These are phyloP conservation scores for Cenchrus americanus DNA, from an alignment of 176 grass and related monocot species.

Conservation along the genomic window DNA sequence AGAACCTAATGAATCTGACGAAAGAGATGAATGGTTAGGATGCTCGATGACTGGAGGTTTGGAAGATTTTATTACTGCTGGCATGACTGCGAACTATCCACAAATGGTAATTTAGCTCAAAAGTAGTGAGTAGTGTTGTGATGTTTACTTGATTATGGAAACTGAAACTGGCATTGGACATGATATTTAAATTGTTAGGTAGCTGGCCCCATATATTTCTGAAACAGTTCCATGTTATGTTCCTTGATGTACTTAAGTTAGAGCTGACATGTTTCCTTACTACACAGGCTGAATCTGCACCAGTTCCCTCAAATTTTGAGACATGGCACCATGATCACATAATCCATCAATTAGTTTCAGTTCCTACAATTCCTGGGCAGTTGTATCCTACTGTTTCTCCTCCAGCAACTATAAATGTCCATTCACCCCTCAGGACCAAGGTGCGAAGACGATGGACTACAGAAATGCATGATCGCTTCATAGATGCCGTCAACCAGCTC, in stretches of 20 bases:
- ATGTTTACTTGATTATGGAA: slow-evolving; percentile 2
- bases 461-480: slow-evolving; percentile 48
- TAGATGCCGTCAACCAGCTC: slow-evolving; percentile 46
- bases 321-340: not conserved
- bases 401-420: not conserved
- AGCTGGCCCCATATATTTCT: not conserved
- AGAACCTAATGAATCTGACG: not conserved
- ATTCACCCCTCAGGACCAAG: not conserved
- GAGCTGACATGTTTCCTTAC: not conserved
- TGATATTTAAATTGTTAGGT: not conserved
- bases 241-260: not conserved
- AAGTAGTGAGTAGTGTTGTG: not conserved
- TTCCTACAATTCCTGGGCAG: slow-evolving; percentile 16
- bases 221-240: not conserved
- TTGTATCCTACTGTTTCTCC: slow-evolving; percentile 13
- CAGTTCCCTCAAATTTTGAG: not conserved
- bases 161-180: not conserved
- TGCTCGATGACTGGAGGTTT: not conserved
- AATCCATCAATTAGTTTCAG: slow-evolving; percentile 17
- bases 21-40: not conserved
- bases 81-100: not conserved
- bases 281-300: slow-evolving; percentile 3
- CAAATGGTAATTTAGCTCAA: not conserved
- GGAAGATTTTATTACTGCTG: not conserved
- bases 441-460: slow-evolving; percentile 38